phyloP scores from a whole-genome alignment of 176 grass and related monocot genomes.

The Oryza meyeriana region DNA sequence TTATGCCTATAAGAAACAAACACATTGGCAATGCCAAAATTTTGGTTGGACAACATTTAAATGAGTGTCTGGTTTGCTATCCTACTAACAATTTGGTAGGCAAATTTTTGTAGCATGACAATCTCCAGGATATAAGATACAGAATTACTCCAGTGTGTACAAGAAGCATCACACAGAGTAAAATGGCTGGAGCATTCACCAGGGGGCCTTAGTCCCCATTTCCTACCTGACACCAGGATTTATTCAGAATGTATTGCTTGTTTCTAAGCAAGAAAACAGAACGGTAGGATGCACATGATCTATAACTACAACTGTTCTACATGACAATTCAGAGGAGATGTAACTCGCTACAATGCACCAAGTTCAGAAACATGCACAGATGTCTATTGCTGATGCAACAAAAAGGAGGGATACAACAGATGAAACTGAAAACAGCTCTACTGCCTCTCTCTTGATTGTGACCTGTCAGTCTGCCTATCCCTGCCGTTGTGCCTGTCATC shows the following conservation, averaged over 20 bases:
- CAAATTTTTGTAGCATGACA: no score
- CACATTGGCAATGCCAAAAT: no score
- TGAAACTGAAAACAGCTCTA: constrained; percentile 16
- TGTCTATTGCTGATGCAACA: constrained; percentile 54
- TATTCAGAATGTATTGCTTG: constrained; percentile 31
- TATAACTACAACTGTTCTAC: constrained; percentile 39
- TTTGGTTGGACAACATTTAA: no score
- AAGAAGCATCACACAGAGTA: not conserved
- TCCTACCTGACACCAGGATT: constrained; percentile 24
- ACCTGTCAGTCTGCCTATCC: constrained; percentile 32
- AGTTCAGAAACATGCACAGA: constrained; percentile 30
- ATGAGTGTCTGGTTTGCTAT: no score
- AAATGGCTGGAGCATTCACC: not conserved
- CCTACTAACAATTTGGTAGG: no score
- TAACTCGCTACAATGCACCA: constrained; percentile 20
- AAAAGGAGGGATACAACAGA: constrained; percentile 15
- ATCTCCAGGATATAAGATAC: not conserved
- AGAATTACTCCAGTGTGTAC: not conserved
- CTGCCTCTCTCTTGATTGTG: constrained; percentile 43
- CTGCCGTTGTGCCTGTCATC: constrained; percentile 22
- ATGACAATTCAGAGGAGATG: constrained; percentile 1
- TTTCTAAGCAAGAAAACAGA: constrained; percentile 21
- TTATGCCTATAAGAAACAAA: no score
- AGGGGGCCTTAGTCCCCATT: not conserved
- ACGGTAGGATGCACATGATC: constrained; percentile 32